Evolutionary conservation across 2,329 filamentous ascomycete species (phyloP).

Genomic region (Cercospora citrullina): DNA sequence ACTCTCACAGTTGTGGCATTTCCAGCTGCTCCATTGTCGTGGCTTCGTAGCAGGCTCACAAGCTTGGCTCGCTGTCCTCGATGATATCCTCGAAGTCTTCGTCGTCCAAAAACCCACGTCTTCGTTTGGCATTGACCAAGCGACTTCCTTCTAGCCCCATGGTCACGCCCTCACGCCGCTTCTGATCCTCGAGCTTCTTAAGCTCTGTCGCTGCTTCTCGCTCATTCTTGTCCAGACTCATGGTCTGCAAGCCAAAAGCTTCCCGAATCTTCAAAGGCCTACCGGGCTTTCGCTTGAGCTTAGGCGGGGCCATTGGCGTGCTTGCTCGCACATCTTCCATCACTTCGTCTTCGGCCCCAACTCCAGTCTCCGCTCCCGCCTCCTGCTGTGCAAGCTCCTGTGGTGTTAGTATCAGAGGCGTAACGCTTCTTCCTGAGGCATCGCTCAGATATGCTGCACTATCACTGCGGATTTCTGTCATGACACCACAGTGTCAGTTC

Average conservation of each 20-base stretch:
- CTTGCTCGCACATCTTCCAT: background rate
- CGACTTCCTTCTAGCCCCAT: slow-evolving; percentile 56
- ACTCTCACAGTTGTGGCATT: background rate
- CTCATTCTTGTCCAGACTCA: slow-evolving; percentile 41
- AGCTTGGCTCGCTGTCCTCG: slow-evolving; percentile 29
- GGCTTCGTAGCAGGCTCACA: slow-evolving; percentile 13
- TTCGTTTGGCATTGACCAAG: slow-evolving; percentile 54
- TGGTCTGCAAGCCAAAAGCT: slow-evolving; percentile 2
- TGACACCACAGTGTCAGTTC: slow-evolving; percentile 9
- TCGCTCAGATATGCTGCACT: slow-evolving; percentile 49
- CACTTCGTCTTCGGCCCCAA: background rate
- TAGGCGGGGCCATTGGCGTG: slow-evolving; percentile 9
- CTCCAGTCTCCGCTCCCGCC: slow-evolving; percentile 11
- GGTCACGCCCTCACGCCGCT: slow-evolving; percentile 53
- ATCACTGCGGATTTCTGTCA: slow-evolving; percentile 36
- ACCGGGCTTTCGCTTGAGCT: slow-evolving; percentile 12
- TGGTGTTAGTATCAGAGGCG: slow-evolving; percentile 41
- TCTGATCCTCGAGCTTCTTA: slow-evolving; percentile 53
- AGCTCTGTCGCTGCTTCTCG: slow-evolving; percentile 46
- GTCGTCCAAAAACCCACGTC: slow-evolving; percentile 52
- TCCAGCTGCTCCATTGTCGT: background rate
- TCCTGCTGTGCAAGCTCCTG: slow-evolving; percentile 13
- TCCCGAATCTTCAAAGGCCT: slow-evolving; percentile 13
- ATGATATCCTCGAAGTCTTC: slow-evolving; percentile 51
- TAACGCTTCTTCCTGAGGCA: slow-evolving; percentile 49